Conservation (phyloP, 1,284 basidiomycete genomes). For the Apiotrichum laibachii region DNA sequence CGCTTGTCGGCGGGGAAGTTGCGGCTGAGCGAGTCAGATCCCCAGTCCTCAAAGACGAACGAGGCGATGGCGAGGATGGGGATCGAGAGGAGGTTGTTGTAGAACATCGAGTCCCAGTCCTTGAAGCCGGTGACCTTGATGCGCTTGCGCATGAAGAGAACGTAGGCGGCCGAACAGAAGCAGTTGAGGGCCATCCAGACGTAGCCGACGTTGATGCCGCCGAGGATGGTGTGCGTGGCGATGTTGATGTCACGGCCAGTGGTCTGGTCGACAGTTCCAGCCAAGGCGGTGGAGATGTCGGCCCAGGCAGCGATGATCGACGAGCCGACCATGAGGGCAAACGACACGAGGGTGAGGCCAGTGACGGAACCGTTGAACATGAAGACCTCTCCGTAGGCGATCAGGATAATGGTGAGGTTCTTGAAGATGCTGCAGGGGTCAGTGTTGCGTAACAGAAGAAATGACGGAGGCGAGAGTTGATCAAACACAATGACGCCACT, state of each 20-base stretch:
- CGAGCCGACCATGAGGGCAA: slow-evolving; percentile 93
- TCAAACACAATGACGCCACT: not conserved
- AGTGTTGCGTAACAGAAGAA: not conserved
- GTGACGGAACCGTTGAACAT: slow-evolving; percentile 95
- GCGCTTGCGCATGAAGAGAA: slow-evolving; percentile 91
- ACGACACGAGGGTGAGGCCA: slow-evolving; percentile 80
- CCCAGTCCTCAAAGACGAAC: slow-evolving; percentile 87
- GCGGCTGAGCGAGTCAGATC: slow-evolving; percentile 65
- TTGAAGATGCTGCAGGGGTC: slow-evolving; percentile 75
- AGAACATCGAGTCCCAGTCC: slow-evolving; percentile 99
- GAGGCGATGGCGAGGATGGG: slow-evolving; percentile 84
- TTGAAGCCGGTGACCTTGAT: slow-evolving; percentile 98
- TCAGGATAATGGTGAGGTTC: slow-evolving; percentile 97
- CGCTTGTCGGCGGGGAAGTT: slow-evolving; percentile 91
- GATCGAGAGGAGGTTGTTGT: slow-evolving; percentile 95
- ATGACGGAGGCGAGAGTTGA: not conserved
- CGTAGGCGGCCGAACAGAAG: slow-evolving; percentile 84
- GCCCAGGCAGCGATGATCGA: slow-evolving; percentile 93
- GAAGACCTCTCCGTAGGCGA: slow-evolving; percentile 95
- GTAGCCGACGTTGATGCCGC: slow-evolving; percentile 76
- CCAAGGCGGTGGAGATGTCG: slow-evolving; percentile 82
- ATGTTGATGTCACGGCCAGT: slow-evolving; percentile 40
- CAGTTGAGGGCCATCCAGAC: slow-evolving; percentile 97
- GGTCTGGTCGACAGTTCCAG: slow-evolving; percentile 59
- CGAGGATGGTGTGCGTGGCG: slow-evolving; percentile 37